Evolutionary conservation across 257 asterid genomes (phyloP), one percentile per base, ranked within the genome.

Genomic region (Ehretia macrophylla): DNA sequence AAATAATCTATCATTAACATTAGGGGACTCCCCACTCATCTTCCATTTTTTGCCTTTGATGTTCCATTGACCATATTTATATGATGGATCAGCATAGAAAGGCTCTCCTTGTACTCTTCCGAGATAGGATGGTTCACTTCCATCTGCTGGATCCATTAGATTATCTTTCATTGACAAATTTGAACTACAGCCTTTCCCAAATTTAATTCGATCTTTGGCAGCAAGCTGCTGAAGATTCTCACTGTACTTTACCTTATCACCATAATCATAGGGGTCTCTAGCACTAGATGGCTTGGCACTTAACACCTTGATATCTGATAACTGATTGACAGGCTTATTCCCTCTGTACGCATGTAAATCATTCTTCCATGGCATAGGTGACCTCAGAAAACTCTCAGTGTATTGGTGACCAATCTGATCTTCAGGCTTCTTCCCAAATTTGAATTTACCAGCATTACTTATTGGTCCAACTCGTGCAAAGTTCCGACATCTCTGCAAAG

Each of bases 261-360:
- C 90, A 66, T 77, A 68, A 51, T 76, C 87, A 65, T 70, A 77
- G 3, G 81, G 55, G 62, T 68, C 68, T 77, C 88, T 81, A 11
- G 73, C 66, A 62, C 65, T 77, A 55, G 82, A 64, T 51, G 96
- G 86, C 68, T 82, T 89, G 38, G 97, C 69, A 61, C 93, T 86
- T 65, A 83, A 66, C 53, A 84, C 87, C 78, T 65, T 82, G 73
- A 83, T 89, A 72, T 88, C 96, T 37, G 97, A 89, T 75, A 90
- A 77, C 73, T 82, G 87, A 66, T 86, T 87, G 64, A 87, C 79
- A 63, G 77, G 64, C 71, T 74, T 89, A 71, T 83, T 87, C 81
- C 85, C 79, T 54, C 94, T 83, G 65, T 72, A 67, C 60, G 76
- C 75, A 74, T 75, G 77, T 39, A 73, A 59, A 48, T 74, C 85